These are phyloP conservation scores for Alternaria consortialis DNA, from an alignment of 2,329 filamentous ascomycete species.

Conservation along the genomic window DNA sequence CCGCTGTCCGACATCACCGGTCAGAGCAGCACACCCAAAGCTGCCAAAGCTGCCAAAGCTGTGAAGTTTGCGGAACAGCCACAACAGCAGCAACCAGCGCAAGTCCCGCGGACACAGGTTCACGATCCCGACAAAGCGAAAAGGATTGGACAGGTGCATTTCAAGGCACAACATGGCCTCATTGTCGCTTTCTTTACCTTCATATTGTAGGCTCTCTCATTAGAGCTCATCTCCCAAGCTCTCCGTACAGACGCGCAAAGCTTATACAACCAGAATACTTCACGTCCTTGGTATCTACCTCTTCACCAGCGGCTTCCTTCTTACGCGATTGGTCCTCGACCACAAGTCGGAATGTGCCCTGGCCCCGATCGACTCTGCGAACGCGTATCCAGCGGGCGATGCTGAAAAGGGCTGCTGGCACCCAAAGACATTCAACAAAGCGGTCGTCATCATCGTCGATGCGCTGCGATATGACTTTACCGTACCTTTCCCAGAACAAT, in stretches of 20 bases:
- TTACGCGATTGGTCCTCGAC: conserved; percentile 83
- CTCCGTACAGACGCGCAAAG: not conserved
- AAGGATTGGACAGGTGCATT: conserved; percentile 58
- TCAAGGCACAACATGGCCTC: conserved; percentile 63
- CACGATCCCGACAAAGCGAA: conserved; percentile 40
- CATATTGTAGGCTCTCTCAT: conserved; percentile 61
- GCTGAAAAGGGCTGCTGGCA: conserved; percentile 86
- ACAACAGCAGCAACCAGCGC: conserved; percentile 33
- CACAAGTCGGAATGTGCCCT: conserved; percentile 80
- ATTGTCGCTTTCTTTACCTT: conserved; percentile 73
- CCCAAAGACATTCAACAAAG: conserved; percentile 90
- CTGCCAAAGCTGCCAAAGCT: conserved; percentile 30
- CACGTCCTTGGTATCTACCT: conserved; percentile 86
- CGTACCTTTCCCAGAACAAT: conserved; percentile 72
- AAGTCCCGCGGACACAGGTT: conserved; percentile 9
- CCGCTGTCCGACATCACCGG: conserved; percentile 51
- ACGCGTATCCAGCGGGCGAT: conserved; percentile 50
- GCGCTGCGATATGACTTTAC: conserved; percentile 97
- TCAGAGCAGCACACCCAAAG: conserved; percentile 43
- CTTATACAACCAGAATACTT: conserved; percentile 62
- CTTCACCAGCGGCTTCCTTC: conserved; percentile 93
- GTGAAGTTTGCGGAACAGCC: conserved; percentile 16
- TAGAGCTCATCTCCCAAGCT: not conserved
- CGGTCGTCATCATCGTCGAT: conserved; percentile 89
- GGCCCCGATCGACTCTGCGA: conserved; percentile 68